Evolutionary conservation across 139 green algal genomes (phyloP), one percentile per base, ranked within the genome.

Genomic region (Pleodorina starrii): DNA sequence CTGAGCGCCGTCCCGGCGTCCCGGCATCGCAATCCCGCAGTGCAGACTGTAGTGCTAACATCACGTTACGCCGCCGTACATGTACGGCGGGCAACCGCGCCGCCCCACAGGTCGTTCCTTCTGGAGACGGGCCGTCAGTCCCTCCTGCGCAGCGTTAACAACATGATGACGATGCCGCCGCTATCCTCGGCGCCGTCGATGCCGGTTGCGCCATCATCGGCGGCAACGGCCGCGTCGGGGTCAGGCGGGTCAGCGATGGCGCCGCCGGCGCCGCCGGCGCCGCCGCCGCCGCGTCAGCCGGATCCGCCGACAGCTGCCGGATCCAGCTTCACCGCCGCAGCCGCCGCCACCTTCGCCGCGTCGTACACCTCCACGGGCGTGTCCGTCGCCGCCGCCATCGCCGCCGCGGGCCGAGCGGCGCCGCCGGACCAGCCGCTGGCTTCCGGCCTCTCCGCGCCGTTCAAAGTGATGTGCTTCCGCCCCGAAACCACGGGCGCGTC

Each of bases 111-210:
- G 68, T 76, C 68, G 1, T 76, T 76, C 32, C 35, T 76, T 10
- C 35, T 76, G 68, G 68, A 76, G 32, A 76, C 68, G 21, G 68
- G 35, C 19, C 68, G 68, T 10, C 68, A 76, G 68, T 76, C 68
- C 2, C 35, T 21, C 16, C 35, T 25, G 35, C 35, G 1, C 19
- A 76, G 68, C 68, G 29, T 76, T 11, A 46, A 10, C 68, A 76
- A 76, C 68, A 48, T 76, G 63, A 17, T 23, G 32, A 11, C 63
- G 35, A 11, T 23, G 68, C 68, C 68, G 68, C 36, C 68, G 35
- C 32, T 32, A 46, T 19, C 63, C 63, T 4, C 35, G 16, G 27
- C 63, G 63, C 32, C 63, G 63, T 19, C 2, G 63, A 11, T 38
- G 63, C 27, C 63, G 63, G 11, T 23, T 36, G 63, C 63, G 63